Evolutionary conservation across 2,329 filamentous ascomycete species (phyloP).

Genomic region (Trichoderma afroharzianum): DNA sequence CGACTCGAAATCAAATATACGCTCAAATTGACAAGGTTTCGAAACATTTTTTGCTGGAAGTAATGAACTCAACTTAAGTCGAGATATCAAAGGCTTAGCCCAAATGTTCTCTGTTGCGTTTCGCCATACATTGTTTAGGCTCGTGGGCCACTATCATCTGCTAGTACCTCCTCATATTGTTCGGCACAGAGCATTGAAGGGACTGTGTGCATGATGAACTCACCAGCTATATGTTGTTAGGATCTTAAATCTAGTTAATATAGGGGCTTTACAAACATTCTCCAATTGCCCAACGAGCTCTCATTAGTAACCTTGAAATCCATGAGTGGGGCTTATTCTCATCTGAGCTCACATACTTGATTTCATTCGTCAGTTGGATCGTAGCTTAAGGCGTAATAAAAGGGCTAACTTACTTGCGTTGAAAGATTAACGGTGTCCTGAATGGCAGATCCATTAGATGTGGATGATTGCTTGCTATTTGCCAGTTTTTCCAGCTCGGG

Average conservation of each 20-base stretch:
- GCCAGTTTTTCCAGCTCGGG: neutral
- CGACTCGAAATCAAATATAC: neutral
- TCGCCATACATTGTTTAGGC: neutral
- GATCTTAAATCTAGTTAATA: neutral
- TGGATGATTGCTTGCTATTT: neutral
- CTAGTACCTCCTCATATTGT: neutral
- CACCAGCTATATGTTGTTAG: neutral
- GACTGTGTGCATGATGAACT: neutral
- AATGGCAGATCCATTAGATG: rapidly evolving
- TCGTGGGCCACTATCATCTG: neutral
- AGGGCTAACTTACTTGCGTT: neutral
- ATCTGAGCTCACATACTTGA: neutral
- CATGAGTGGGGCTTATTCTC: neutral
- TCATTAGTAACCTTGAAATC: neutral
- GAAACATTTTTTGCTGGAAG: neutral
- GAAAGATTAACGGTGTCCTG: rapidly evolving
- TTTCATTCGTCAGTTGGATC: neutral
- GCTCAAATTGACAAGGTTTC: neutral
- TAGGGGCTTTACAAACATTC: neutral
- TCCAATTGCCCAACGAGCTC: neutral
- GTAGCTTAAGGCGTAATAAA: neutral
- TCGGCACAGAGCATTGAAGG: neutral
- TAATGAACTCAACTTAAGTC: neutral
- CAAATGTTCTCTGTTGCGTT: neutral
- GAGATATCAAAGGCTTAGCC: neutral